Base-by-base conservation (phyloP, 805 yeast species). In the Tetrapisispora arboricola region DNA sequence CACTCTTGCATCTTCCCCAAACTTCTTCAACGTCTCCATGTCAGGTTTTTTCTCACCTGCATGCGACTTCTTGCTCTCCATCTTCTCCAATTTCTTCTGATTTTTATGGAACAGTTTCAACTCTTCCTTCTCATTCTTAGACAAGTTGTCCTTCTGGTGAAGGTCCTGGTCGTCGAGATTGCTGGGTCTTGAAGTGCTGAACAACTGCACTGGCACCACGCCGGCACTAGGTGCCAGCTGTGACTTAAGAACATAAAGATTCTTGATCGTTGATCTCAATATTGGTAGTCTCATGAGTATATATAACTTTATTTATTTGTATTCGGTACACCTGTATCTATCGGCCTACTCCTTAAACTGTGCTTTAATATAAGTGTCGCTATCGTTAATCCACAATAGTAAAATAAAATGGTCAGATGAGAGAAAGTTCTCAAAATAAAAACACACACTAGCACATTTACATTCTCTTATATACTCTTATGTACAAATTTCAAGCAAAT, bases 1-100 rank as follows among this genome's bases (percentile, higher is more conserved):
- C 29, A 60, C 48, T 34, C 53, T 51, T 8, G 62, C 64, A 31
- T 56, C 51, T 13, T 55, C 61, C 37, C 64, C 63, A 36, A 41
- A 53, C 41, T 55, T 48, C 43, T 55, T 53, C 25, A 60, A 38
- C 25, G 47, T 50, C 19, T 50, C 55, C 38, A 45, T 41, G 17
- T 47, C 42, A 6, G 58, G 58, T 31, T 51, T 48, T 34, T 49
- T 26, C 17, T 39, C 38, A 6, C 35, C 29, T 9, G n/a, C 38
- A 27, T 33, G 42, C 9, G 28, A 20, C 3, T 16, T 27, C 11
- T 27, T 33, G n/a, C 43, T 54, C 38, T 60, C 64, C 47, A 58
- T 37, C 13, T 44, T 46, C 15, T 58, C 62, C 30, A 60, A 32
- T 25, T 38, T 52, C 13, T 46, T 45, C 44, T 58, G 49, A 42